Conservation (phyloP, 208 protist species). For the Crithidia brevicula region DNA sequence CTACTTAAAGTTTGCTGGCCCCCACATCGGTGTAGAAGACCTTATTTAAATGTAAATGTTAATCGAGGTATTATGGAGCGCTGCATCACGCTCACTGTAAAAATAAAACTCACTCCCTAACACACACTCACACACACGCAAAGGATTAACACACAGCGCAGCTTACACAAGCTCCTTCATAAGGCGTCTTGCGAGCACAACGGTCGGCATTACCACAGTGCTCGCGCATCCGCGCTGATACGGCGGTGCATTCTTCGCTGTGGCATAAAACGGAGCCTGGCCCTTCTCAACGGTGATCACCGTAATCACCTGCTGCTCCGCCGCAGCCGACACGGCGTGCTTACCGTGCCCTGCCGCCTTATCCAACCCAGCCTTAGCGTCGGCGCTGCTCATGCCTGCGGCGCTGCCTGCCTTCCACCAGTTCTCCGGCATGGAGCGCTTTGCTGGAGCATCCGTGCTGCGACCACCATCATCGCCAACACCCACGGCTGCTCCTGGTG, state of each 20-base stretch:
- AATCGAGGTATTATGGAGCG: no score
- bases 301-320: slow-evolving; percentile 48
- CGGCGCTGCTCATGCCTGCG: slow-evolving; percentile 11
- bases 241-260: slow-evolving; percentile 53
- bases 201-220: slow-evolving; percentile 63
- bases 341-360: background rate
- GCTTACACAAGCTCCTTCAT: slow-evolving; percentile 44
- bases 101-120: background rate
- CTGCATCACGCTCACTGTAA: no score
- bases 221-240: slow-evolving; percentile 83
- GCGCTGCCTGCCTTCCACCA: slow-evolving; percentile 62
- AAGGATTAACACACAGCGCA: no score
- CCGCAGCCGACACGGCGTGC: background rate
- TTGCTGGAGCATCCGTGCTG: background rate
- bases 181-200: slow-evolving; percentile 55
- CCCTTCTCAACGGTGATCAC: slow-evolving; percentile 70
- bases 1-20: no score
- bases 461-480: no score
- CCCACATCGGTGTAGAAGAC: no score
- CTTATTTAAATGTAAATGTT: no score
- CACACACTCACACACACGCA: no score
- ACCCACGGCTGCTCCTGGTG: background rate
- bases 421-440: slow-evolving; percentile 55
- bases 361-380: no score
- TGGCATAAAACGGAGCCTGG: slow-evolving; percentile 78